These are phyloP conservation scores for Ogataea corticis DNA, from an alignment of 805 yeast genomes.

Conservation along the genomic window DNA sequence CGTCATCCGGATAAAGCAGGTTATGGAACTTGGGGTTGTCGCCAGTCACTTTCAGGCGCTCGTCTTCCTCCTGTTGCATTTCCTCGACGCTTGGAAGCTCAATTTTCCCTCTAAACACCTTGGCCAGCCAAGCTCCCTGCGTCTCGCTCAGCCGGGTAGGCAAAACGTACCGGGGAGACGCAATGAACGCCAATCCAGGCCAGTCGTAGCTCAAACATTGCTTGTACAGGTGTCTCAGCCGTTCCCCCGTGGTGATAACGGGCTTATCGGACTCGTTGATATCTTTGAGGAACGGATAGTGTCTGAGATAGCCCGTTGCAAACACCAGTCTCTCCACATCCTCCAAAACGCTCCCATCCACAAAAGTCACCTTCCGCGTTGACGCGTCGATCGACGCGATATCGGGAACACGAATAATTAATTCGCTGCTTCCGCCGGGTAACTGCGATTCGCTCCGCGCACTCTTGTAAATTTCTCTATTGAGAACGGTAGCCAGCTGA, in stretches of 20 bases:
- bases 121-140: slow-evolving; percentile 66
- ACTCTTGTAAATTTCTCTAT: slow-evolving; percentile 48
- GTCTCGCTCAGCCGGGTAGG: slow-evolving; percentile 63
- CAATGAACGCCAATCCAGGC: slow-evolving; percentile 65
- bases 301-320: slow-evolving; percentile 71
- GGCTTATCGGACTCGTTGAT: slow-evolving; percentile 30
- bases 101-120: slow-evolving; percentile 60
- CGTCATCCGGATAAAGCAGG: slow-evolving; percentile 57
- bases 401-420: slow-evolving; percentile 45
- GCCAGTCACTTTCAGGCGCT: slow-evolving; percentile 44
- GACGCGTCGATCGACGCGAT: slow-evolving; percentile 40
- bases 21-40: slow-evolving; percentile 49
- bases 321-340: slow-evolving; percentile 58
- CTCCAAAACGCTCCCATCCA: slow-evolving; percentile 46
- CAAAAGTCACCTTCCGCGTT: slow-evolving; percentile 42
- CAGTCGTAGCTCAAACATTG: slow-evolving; percentile 60
- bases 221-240: slow-evolving; percentile 55
- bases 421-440: slow-evolving; percentile 46
- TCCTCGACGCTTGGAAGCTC: slow-evolving; percentile 47
- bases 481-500: slow-evolving; percentile 51
- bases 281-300: slow-evolving; percentile 55
- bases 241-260: slow-evolving; percentile 47
- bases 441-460: slow-evolving; percentile 45
- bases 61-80: slow-evolving; percentile 45
- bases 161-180: slow-evolving; percentile 59